A percentile compares a stretch with the other conserved stretches of the same genome.
phyloP scores from a whole-genome alignment of 768 basidiomycete species.

The Paxillus involutus region DNA sequence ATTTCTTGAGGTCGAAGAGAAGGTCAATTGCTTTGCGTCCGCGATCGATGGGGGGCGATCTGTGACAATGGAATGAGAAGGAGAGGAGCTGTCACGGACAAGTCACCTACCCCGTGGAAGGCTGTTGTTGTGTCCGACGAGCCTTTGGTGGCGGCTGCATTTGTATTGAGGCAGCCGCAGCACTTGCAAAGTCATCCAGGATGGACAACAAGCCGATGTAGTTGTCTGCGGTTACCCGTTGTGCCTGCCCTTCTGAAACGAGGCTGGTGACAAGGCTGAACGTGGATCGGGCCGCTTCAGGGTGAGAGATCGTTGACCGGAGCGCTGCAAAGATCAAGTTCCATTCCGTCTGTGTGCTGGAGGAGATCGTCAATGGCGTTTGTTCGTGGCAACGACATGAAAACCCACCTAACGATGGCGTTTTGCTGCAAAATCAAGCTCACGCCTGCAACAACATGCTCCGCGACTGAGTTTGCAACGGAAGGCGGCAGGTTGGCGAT shows the following conservation, averaged over 20 bases:
- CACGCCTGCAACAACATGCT: slow-evolving; percentile 88
- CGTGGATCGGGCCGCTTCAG: slow-evolving; percentile 83
- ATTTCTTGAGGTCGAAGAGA: slow-evolving; percentile 68
- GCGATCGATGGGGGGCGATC: slow-evolving; percentile 76
- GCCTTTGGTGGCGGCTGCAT: slow-evolving; percentile 55
- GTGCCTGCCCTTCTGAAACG: slow-evolving; percentile 58
- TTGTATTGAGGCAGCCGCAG: slow-evolving; percentile 65
- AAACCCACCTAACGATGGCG: slow-evolving; percentile 57
- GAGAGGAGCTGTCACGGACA: background rate
- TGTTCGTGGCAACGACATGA: background rate
- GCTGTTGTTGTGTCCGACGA: slow-evolving; percentile 49
- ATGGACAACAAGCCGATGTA: slow-evolving; percentile 76
- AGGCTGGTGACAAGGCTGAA: slow-evolving; percentile 76
- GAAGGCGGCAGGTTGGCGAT: slow-evolving; percentile 74
- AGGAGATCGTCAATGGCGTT: slow-evolving; percentile 9
- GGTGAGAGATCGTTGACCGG: slow-evolving; percentile 79
- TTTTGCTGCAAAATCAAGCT: slow-evolving; percentile 75
- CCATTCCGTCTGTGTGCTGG: slow-evolving; percentile 93
- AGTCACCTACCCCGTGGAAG: slow-evolving; percentile 48
- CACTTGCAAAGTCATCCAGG: slow-evolving; percentile 83
- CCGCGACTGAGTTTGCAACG: slow-evolving; percentile 83
- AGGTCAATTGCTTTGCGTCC: slow-evolving; percentile 84
- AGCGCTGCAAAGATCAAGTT: slow-evolving; percentile 87
- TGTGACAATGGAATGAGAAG: slow-evolving; percentile 23
- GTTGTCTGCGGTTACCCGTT: slow-evolving; percentile 73